Evolutionary conservation across 2,329 filamentous ascomycete genomes (phyloP).

Genomic region (Talaromyces sp.): DNA sequence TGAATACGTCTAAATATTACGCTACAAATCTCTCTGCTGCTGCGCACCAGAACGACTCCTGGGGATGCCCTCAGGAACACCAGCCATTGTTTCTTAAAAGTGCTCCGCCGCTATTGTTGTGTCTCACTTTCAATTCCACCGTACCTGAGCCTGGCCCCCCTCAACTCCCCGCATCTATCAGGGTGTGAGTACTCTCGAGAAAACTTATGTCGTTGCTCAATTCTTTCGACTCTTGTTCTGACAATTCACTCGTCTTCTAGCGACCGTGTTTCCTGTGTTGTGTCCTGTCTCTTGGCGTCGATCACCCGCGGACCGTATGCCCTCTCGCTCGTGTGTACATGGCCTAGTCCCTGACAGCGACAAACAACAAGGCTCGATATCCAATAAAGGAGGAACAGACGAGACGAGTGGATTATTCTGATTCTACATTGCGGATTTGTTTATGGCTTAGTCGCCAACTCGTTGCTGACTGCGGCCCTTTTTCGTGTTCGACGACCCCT

Average conservation of each 20-base stretch:
- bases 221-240: background rate
- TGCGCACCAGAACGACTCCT: constrained; percentile 4
- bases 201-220: background rate
- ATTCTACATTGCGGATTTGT: background rate
- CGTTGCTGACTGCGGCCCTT: constrained; percentile 11
- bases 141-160: constrained; percentile 14
- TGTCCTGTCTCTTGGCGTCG: constrained; percentile 17
- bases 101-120: constrained; percentile 33
- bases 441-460: constrained; percentile 14
- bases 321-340: constrained; percentile 14
- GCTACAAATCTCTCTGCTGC: constrained; percentile 5
- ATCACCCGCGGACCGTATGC: constrained; percentile 15
- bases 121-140: constrained; percentile 31
- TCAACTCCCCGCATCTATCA: constrained; percentile 15
- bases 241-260: background rate
- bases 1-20: background rate
- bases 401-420: background rate
- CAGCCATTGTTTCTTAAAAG: constrained; percentile 26
- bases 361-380: background rate
- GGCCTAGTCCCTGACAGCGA: constrained; percentile 8
- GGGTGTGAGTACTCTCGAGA: background rate
- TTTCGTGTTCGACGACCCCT: constrained; percentile 13
- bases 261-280: constrained; percentile 11
- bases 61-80: constrained; percentile 28
- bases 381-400: background rate